Conservation (phyloP, 202 grass and related monocot species). For the Digitaria exilis region DNA sequence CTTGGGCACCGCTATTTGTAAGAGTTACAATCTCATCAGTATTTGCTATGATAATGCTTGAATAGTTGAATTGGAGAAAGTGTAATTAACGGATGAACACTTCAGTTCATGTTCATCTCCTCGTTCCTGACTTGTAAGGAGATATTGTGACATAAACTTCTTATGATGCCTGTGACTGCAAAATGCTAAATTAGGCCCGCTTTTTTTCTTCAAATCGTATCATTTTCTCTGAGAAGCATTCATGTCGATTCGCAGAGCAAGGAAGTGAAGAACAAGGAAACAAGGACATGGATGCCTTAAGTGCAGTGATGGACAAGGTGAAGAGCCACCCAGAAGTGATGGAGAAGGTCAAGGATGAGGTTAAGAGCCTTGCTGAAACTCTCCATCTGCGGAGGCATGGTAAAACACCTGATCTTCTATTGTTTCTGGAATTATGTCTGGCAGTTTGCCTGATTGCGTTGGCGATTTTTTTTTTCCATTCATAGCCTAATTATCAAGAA, state of each 20-base stretch:
- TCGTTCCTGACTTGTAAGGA: not conserved
- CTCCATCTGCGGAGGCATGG: conserved; percentile 48
- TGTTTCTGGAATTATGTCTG: not conserved
- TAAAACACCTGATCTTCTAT: conserved; percentile 23
- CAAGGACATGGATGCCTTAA: conserved; percentile 51
- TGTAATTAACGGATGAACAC: not conserved
- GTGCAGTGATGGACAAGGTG: conserved; percentile 41
- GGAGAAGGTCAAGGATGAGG: conserved; percentile 51
- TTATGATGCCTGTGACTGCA: not conserved
- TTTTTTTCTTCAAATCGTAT: not conserved
- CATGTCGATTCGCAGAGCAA: conserved; percentile 26
- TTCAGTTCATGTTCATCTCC: not conserved
- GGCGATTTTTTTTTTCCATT: not conserved
- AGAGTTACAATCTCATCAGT: not conserved
- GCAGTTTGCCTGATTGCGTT: not conserved
- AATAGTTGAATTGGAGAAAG: not conserved
- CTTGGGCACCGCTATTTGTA: not conserved
- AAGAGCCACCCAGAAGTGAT: conserved; percentile 49
- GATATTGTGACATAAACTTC: not conserved
- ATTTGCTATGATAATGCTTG: not conserved
- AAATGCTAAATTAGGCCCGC: not conserved
- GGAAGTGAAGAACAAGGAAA: conserved; percentile 41
- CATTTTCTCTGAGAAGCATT: conserved; percentile 1
- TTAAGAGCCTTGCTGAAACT: conserved; percentile 37
- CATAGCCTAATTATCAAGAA: not conserved